Conservation (phyloP, 495 filamentous ascomycete species). For the Pseudoneurospora amorphoporcata region DNA sequence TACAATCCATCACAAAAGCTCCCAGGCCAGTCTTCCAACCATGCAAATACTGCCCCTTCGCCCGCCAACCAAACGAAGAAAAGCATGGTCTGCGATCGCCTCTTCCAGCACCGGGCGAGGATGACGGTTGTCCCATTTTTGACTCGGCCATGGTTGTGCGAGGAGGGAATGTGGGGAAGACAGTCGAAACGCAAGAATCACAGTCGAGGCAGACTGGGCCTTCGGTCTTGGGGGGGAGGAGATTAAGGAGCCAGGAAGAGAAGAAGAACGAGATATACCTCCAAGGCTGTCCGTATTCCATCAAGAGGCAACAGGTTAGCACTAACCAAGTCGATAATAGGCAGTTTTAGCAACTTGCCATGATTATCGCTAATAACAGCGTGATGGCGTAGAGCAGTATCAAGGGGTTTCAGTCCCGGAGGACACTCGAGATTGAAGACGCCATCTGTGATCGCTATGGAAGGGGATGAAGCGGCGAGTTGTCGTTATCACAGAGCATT, state of each 20-base stretch:
- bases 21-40: slow-evolving; percentile 33
- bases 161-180: background rate
- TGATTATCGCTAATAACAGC: background rate
- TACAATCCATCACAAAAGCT: slow-evolving; percentile 63
- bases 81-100: slow-evolving; percentile 49
- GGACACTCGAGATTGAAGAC: background rate
- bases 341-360: background rate
- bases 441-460: background rate
- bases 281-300: background rate
- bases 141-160: background rate
- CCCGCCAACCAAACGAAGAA: slow-evolving; percentile 63
- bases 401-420: background rate
- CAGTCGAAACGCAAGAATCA: background rate
- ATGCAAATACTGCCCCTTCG: slow-evolving; percentile 52
- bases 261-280: background rate
- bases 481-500: background rate
- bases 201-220: background rate
- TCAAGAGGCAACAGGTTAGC: background rate
- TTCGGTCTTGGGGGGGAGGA: background rate
- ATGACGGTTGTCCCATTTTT: background rate
- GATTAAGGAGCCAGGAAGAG: background rate
- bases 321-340: background rate
- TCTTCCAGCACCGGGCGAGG: background rate
- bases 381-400: background rate
- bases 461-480: background rate